Evolutionary conservation across 106 monocot genomes (phyloP), one percentile per base, ranked within the genome.

Genomic region (Phalaenopsis equestris): DNA sequence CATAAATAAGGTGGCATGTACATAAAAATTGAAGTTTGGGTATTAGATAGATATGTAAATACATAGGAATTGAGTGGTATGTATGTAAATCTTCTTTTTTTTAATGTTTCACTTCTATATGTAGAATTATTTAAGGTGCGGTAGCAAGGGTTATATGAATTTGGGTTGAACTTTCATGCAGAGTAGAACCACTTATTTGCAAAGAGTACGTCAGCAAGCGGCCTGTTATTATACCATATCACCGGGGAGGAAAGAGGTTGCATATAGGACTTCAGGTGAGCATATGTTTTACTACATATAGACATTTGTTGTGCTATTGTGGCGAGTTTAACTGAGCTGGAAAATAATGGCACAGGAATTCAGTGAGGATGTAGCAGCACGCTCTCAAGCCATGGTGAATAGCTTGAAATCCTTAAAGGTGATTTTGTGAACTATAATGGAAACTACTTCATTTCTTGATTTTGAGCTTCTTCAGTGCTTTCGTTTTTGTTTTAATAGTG

Each of bases 131-230:
- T 85, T 83, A 67, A 85, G 85, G 75, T 77, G 81, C 77, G 72
- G 41, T 42, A 77, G 39, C 46, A 84, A 84, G 57, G 14, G 38
- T 79, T 80, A 79, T 82, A 89, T 86, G 77, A 79, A 81, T 78
- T 61, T 79, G 52, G 3, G 10, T 39, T 90, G 79, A 78, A 77
- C 77, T 90, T 89, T 86, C 82, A 82, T 88, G 84, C 92, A 99
- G 99, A 93, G 77, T 99, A 84, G 99, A 99, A 88, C 99, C 99
- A 81, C 91, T 99, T 77, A 83, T 95, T 55, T 93, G 95, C 86
- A 91, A 99, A 80, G 99, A 99, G 46, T 93, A 84, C 79, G 77
- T 91, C 41, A 82, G 80, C 81, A 95, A 83, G 57, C 91, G 92
- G 9, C 99, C 99, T 39, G 90, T 95, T 23, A 90, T 95, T 64